A percentile compares a stretch with the other conserved stretches of the same genome.
Conservation (phyloP, 2,329 filamentous ascomycete genomes). For the Amesomyces nigricolor region DNA sequence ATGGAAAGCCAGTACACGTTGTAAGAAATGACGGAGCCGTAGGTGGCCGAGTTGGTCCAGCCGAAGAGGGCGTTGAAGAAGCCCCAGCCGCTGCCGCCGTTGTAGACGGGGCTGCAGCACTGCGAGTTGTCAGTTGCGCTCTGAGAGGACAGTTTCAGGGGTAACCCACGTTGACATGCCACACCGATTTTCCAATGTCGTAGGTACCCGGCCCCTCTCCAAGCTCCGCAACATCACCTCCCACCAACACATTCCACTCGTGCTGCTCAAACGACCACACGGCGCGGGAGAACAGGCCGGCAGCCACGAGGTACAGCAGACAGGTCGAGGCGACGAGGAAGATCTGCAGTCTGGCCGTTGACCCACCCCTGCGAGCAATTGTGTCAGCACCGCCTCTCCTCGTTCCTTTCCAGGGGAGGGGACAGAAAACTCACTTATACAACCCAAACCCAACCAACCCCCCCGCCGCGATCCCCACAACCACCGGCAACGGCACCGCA, state of each 20-base stretch:
- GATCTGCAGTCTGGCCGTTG: conserved; percentile 49
- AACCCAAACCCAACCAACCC: conserved; percentile 63
- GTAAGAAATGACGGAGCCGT: conserved; percentile 80
- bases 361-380: conserved; percentile 35
- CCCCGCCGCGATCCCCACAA: conserved; percentile 66
- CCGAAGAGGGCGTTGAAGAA: conserved; percentile 82
- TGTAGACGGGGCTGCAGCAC: conserved; percentile 71
- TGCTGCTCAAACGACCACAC: conserved; percentile 68
- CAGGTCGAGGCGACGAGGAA: conserved; percentile 75
- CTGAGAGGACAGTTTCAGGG: not conserved
- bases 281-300: conserved; percentile 69
- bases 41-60: conserved; percentile 84
- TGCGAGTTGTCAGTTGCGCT: conserved; percentile 30
- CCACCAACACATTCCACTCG: conserved; percentile 56
- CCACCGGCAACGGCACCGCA: conserved; percentile 70
- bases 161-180: conserved; percentile 67
- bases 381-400: conserved; percentile 2
- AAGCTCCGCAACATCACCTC: conserved; percentile 45
- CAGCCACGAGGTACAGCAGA: conserved; percentile 74
- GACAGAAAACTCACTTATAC: conserved; percentile 58
- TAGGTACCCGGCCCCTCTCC: conserved; percentile 66
- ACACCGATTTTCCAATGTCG: conserved; percentile 68
- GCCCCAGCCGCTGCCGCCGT: conserved; percentile 75
- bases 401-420: not conserved
- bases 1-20: conserved; percentile 80